Conservation (phyloP, 2,329 filamentous ascomycete species). For the Parascedosporium putredinis region DNA sequence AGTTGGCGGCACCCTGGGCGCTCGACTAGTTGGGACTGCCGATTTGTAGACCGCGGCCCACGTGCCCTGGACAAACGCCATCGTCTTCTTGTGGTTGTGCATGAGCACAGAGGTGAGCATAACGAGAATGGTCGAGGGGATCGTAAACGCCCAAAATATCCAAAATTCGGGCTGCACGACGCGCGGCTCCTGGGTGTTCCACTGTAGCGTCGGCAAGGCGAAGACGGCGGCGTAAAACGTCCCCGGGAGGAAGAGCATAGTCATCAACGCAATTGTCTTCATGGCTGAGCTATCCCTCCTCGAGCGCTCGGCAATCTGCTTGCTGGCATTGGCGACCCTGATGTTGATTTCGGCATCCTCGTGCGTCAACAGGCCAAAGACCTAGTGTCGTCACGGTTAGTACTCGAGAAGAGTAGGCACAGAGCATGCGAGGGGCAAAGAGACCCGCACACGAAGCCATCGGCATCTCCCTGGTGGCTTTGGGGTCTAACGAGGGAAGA, state of each 20-base stretch:
- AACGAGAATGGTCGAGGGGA: conserved; percentile 4
- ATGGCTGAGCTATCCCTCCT: conserved; percentile 9
- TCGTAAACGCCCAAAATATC: conserved; percentile 8
- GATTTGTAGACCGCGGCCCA: too few species aligned
- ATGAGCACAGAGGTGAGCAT: not conserved
- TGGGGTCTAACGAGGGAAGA: not conserved
- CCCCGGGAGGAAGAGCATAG: conserved; percentile 10
- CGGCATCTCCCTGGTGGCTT: too few species aligned
- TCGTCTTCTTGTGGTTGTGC: not conserved
- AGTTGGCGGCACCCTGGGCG: too few species aligned
- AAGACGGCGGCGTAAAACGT: conserved; percentile 10
- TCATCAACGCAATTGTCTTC: conserved; percentile 10
- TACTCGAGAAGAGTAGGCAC: too few species aligned
- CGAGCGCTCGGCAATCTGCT: not conserved
- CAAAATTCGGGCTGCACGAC: conserved; percentile 3
- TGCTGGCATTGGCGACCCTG: conserved; percentile 2
- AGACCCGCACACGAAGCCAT: too few species aligned
- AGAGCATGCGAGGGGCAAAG: too few species aligned
- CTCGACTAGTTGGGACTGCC: too few species aligned
- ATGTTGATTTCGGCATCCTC: conserved; percentile 10
- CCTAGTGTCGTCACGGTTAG: not conserved
- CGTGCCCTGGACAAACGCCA: too few species aligned
- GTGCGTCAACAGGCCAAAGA: conserved; percentile 10
- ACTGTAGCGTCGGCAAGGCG: conserved; percentile 8
- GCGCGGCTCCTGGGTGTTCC: not conserved